phyloP scores from a whole-genome alignment of 208 protist genomes.

The Acanthamoeba pearcei region DNA sequence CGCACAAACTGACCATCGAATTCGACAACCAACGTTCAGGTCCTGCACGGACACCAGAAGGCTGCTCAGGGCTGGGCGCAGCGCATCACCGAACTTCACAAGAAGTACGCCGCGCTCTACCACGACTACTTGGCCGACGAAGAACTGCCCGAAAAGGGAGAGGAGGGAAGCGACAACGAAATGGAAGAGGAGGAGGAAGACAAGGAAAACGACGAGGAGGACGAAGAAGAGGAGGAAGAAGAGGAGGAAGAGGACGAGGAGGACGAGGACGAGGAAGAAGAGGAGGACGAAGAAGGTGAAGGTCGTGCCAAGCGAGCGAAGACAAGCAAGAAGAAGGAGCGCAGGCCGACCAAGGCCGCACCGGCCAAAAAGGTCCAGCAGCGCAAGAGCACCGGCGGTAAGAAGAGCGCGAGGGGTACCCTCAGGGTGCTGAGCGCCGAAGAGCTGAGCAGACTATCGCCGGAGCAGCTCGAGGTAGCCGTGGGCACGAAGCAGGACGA shows the following conservation, averaged over 20 bases:
- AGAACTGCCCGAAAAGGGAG: constrained; percentile 76
- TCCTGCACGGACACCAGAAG: constrained; percentile 47
- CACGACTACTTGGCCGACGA: constrained; percentile 92
- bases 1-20: neutral
- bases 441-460: constrained; percentile 26
- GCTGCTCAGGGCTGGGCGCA: constrained; percentile 43
- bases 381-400: neutral
- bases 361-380: constrained; percentile 1
- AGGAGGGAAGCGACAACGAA: neutral
- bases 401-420: constrained; percentile 36
- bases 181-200: constrained; percentile 12
- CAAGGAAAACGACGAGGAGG: constrained; percentile 91
- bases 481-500: constrained; percentile 89
- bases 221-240: constrained; percentile 87
- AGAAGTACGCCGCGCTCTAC: constrained; percentile 90
- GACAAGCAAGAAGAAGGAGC: constrained; percentile 39
- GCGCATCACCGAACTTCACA: constrained; percentile 87
- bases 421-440: constrained; percentile 15
- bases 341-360: neutral
- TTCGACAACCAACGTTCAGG: neutral
- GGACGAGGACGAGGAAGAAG: neutral
- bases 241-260: constrained; percentile 78
- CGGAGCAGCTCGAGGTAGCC: constrained; percentile 85
- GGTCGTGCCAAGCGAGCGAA: neutral
- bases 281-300: neutral